phyloP scores from a whole-genome alignment of 257 asterid species.

The Solanum phureja region DNA sequence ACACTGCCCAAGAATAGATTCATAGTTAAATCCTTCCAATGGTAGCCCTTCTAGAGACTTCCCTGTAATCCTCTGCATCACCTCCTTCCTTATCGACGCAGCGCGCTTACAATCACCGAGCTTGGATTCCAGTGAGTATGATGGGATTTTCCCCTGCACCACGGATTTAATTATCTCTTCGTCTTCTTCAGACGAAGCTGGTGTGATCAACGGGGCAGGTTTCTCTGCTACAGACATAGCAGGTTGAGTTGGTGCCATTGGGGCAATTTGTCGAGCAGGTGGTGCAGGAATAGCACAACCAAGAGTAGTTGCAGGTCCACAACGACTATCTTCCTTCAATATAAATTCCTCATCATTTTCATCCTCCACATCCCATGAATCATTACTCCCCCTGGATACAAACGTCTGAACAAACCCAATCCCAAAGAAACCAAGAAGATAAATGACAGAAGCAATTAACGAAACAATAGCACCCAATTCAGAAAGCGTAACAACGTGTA shows the following conservation, averaged over 20 bases:
- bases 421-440: not conserved
- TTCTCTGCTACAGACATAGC: constrained; percentile 1
- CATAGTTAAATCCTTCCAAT: constrained; percentile 43
- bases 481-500: not conserved
- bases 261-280: not conserved
- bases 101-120: constrained; percentile 46
- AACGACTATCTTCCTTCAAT: constrained; percentile 16
- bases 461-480: not conserved
- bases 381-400: not conserved
- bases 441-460: not conserved
- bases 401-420: not conserved
- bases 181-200: constrained; percentile 21
- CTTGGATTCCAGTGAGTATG: constrained; percentile 39
- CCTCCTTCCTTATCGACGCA: constrained; percentile 33
- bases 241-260: constrained; percentile 8
- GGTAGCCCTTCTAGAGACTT: constrained; percentile 44
- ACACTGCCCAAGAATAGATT: constrained; percentile 48
- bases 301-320: constrained; percentile 8
- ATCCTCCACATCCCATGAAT: not conserved
- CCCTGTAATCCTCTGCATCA: constrained; percentile 38
- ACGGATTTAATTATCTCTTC: constrained; percentile 30
- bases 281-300: constrained; percentile 7
- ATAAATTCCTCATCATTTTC: not conserved
- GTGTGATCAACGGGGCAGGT: too few species aligned
- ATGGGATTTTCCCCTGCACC: constrained; percentile 30